Conservation (phyloP, 805 yeast species). For the Metschnikowia baotianmanensis region DNA sequence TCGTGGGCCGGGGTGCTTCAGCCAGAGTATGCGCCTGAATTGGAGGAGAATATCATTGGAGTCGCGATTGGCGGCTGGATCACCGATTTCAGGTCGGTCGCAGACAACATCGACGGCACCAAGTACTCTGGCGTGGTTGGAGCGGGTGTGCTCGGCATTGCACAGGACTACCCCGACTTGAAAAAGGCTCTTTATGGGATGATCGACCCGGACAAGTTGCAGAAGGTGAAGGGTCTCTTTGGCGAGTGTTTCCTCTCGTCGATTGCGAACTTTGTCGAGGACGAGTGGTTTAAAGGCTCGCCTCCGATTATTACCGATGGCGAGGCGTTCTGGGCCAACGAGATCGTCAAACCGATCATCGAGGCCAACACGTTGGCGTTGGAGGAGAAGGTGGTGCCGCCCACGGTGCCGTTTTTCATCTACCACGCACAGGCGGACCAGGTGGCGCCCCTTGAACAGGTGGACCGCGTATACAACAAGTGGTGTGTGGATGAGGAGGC, state of each 20-base stretch:
- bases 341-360: constrained; percentile 5
- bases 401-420: constrained; percentile 26
- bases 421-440: constrained; percentile 25
- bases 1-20: constrained; percentile 42
- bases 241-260: neutral
- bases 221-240: too few relatives aligned
- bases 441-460: constrained; percentile 21
- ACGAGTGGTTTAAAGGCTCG: constrained; percentile 8
- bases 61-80: too few relatives aligned
- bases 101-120: neutral
- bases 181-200: too few relatives aligned
- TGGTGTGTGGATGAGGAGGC: constrained; percentile 33
- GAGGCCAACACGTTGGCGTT: constrained; percentile 10
- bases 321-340: constrained; percentile 3
- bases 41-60: too few relatives aligned
- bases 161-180: too few relatives aligned
- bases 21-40: too few relatives aligned
- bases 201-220: too few relatives aligned
- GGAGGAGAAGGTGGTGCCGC: constrained; percentile 11
- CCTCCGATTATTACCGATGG: constrained; percentile 11
- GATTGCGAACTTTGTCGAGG: neutral
- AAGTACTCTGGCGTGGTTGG: neutral
- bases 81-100: neutral
- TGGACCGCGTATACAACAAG: constrained; percentile 22
- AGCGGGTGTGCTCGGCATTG: neutral